Conservation (phyloP, 2,329 filamentous ascomycete genomes). For the Claviceps sp. region DNA sequence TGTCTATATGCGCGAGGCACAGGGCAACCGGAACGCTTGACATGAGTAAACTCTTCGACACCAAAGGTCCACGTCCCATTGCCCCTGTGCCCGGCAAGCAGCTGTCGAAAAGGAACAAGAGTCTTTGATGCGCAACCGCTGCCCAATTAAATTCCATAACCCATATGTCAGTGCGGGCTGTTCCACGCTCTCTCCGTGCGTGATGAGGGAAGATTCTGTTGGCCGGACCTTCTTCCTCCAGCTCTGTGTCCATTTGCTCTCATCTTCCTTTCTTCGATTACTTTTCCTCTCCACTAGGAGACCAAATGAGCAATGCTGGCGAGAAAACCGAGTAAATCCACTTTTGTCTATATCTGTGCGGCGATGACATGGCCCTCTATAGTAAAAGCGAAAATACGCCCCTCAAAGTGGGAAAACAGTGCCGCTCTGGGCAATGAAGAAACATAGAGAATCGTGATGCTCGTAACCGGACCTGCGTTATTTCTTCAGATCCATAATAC, state of each 20-base stretch:
- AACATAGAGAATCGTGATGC: constrained; percentile 24
- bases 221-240: constrained; percentile 19
- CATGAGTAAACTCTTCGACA: background rate
- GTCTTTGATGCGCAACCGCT: constrained; percentile 16
- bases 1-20: constrained; percentile 11
- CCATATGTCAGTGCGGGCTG: constrained; percentile 23
- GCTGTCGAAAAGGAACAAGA: constrained; percentile 15
- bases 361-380: constrained; percentile 33
- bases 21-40: constrained; percentile 3
- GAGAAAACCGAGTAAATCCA: constrained; percentile 50
- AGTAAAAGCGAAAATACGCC: constrained; percentile 28
- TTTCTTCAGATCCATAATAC: constrained; percentile 17
- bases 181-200: constrained; percentile 17
- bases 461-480: constrained; percentile 9
- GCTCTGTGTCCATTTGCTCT: constrained; percentile 21
- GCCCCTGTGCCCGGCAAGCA: constrained; percentile 4
- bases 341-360: constrained; percentile 48
- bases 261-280: constrained; percentile 8
- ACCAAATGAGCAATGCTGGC: constrained; percentile 24
- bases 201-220: constrained; percentile 19
- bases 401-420: constrained; percentile 15
- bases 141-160: constrained; percentile 23
- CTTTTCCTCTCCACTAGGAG: constrained; percentile 19
- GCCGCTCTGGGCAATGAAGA: constrained; percentile 23
- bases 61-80: background rate